Base-by-base conservation (phyloP, 2,329 filamentous ascomycete species). In the Aspergillus sp. region DNA sequence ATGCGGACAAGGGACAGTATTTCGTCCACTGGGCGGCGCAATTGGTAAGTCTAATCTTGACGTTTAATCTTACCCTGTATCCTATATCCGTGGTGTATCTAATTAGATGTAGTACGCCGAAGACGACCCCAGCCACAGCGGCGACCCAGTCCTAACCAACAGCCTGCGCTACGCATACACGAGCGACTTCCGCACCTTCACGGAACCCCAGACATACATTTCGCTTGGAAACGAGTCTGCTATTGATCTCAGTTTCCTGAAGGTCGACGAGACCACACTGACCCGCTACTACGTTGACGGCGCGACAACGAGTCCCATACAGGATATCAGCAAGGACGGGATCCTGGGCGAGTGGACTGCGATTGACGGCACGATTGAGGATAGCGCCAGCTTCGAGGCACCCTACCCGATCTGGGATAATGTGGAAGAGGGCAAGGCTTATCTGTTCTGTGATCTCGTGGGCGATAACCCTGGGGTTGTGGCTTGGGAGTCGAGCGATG, bases 321-420 rank as follows among this genome's bases (percentile, higher is more conserved):
- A 54, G 44, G 51, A 63, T 22, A 47, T 61, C 2, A 63, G 59
- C 46, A 59, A 33, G 8, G 50, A 51, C 13, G 61, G 61, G 1
- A 50, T 63, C 12, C 46, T 57, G 12, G 61, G 61, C n/a, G 44
- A 61, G 5, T 63, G 61, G 61, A 19, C 53, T 4, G 12, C 19
- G 7, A 47, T 58, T 1, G 37, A 40, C 2, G 59, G 59, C 3
- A 33, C n/a, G 3, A 52, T 61, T 5, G 41, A 54, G 19, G 40
- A 59, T 39, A 60, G 58, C 13, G 24, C 33, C 2, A 48, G 53
- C 42, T 63, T 54, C 9, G 61, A 63, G 27, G 61, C 48, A 2
- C 61, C 61, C 19, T 63, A 63, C 45, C 54, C 59, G 33, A 53
- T 63, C 33, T 57, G 56, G 51, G 61, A 63, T 33, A 63, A 63